Conservation (phyloP, 192 early-diverging fungal genomes). For the Gigaspora rosea region DNA sequence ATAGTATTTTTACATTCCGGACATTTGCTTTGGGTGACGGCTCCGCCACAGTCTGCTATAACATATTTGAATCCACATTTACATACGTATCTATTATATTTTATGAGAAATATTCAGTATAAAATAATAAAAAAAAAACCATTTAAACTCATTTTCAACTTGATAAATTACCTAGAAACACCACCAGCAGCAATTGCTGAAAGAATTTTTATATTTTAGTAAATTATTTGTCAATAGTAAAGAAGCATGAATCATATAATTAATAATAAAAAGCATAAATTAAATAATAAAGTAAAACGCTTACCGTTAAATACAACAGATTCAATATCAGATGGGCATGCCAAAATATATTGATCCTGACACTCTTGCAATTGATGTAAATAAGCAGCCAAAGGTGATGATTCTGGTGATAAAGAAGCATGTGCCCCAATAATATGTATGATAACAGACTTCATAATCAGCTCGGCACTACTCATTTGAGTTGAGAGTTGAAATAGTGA, state of each 20-base stretch:
- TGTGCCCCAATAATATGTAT: conserved; percentile 15
- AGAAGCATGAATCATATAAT: neutral
- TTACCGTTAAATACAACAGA: conserved; percentile 23
- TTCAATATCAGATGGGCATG: conserved; percentile 22
- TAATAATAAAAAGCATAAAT: too few relatives aligned
- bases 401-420: neutral
- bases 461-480: neutral
- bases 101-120: neutral
- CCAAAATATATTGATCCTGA: conserved; percentile 8
- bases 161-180: neutral
- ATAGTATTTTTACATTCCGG: neutral
- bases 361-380: conserved; percentile 7
- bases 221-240: neutral
- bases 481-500: neutral
- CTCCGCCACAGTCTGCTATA: conserved; percentile 11
- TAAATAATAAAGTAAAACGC: neutral
- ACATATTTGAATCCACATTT: conserved; percentile 29
- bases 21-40: neutral
- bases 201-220: too few relatives aligned
- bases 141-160: too few relatives aligned
- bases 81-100: conserved; percentile 12
- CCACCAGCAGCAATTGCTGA: neutral
- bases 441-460: conserved; percentile 32
- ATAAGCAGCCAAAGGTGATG: conserved; percentile 17
- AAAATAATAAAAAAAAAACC: neutral